A percentile compares a stretch with the other conserved stretches of the same genome.
These are phyloP conservation scores for Solanum medicagineum DNA, from an alignment of 257 asterid genomes.

Conservation along the genomic window DNA sequence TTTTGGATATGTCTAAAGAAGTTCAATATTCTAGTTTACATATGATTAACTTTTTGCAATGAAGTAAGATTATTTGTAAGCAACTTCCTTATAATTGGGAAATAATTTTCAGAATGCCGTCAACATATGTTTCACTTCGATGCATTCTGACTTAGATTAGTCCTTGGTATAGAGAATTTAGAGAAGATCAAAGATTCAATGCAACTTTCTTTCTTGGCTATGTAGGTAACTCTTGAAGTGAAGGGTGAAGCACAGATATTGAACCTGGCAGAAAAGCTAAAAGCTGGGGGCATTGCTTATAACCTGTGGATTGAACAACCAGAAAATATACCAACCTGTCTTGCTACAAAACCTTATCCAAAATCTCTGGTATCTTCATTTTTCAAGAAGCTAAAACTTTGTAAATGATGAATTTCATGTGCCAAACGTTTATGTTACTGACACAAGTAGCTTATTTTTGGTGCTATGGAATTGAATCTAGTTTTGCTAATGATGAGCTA, in stretches of 20 bases:
- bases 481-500: background rate
- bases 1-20: background rate
- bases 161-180: background rate
- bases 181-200: background rate
- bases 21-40: background rate
- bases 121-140: background rate
- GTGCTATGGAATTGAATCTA: background rate
- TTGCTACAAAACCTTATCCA: constrained; percentile 87
- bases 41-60: background rate
- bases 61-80: background rate
- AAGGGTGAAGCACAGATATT: constrained; percentile 73
- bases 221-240: constrained; percentile 87
- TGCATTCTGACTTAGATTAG: background rate
- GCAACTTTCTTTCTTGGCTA: background rate
- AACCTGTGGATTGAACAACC: constrained; percentile 96
- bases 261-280: constrained; percentile 66
- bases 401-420: constrained; percentile 42
- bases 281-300: constrained; percentile 53
- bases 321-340: constrained; percentile 81
- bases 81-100: background rate
- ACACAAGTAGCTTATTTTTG: background rate
- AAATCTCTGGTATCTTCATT: constrained; percentile 61
- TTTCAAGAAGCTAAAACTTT: constrained; percentile 85
- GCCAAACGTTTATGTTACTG: background rate
- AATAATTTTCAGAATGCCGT: background rate